Conservation (phyloP, 2,329 filamentous ascomycete genomes). For the Metarhizium brunneum region DNA sequence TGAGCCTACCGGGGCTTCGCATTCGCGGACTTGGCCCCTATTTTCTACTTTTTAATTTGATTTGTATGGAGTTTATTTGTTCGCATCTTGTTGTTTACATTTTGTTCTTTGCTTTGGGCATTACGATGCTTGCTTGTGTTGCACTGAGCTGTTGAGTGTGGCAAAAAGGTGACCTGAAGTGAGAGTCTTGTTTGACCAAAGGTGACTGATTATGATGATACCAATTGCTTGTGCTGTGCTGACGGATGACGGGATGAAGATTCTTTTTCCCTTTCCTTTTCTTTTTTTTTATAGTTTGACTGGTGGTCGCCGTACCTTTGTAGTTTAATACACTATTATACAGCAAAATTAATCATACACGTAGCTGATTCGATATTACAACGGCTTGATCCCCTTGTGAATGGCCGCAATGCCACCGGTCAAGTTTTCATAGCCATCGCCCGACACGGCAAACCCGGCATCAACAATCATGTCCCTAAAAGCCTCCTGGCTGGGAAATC, state of each 20-base stretch:
- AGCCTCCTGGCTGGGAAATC: constrained; percentile 76
- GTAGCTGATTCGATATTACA: constrained; percentile 16
- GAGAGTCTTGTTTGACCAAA: neutral
- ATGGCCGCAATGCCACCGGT: constrained; percentile 91
- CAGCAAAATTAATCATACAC: neutral
- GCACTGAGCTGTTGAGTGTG: neutral
- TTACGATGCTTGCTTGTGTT: neutral
- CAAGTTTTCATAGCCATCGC: constrained; percentile 78
- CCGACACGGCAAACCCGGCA: constrained; percentile 79
- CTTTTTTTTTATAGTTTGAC: neutral
- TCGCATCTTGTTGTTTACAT: neutral
- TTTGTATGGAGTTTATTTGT: constrained; percentile 20
- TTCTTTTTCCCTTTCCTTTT: too few species aligned
- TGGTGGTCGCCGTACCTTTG: constrained; percentile 14
- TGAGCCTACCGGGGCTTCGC: constrained; percentile 16
- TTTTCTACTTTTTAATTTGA: constrained; percentile 17
- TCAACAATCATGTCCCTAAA: constrained; percentile 76
- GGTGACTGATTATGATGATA: neutral
- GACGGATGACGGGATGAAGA: neutral
- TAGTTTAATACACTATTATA: neutral
- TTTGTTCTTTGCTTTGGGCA: neutral
- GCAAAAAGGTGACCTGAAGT: neutral
- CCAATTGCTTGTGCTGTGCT: neutral
- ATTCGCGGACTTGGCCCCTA: constrained; percentile 17
- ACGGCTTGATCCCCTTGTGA: constrained; percentile 88